A percentile compares a stretch with the other conserved stretches of the same genome.
Evolutionary conservation across 2,329 filamentous ascomycete species (phyloP).

Genomic region (Blastomyces parvus): DNA sequence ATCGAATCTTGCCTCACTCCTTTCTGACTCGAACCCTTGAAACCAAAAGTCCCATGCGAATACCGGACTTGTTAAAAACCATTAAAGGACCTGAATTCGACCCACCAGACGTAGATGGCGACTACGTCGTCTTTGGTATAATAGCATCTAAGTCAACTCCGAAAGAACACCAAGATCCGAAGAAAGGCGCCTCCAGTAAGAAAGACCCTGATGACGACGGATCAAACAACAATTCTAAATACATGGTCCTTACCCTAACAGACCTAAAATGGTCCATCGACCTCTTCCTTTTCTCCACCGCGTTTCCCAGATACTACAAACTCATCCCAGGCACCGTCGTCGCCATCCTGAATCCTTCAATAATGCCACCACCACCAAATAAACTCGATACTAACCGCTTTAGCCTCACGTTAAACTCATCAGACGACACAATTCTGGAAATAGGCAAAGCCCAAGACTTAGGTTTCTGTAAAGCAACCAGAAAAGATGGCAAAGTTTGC

Average conservation of each 20-base stretch:
- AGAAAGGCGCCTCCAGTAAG: slow-evolving; percentile 34
- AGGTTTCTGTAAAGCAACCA: slow-evolving; percentile 75
- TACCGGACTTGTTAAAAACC: slow-evolving; percentile 70
- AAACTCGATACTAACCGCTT: slow-evolving; percentile 73
- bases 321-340: slow-evolving; percentile 83
- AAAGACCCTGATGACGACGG: slow-evolving; percentile 43
- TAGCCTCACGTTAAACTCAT: slow-evolving; percentile 73
- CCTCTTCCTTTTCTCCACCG: slow-evolving; percentile 81
- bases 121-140: slow-evolving; percentile 82
- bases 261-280: slow-evolving; percentile 88
- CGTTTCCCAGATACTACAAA: slow-evolving; percentile 90
- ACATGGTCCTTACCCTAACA: slow-evolving; percentile 82
- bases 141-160: slow-evolving; percentile 83
- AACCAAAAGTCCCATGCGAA: slow-evolving; percentile 63
- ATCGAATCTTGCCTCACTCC: slow-evolving; percentile 70
- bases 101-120: slow-evolving; percentile 71
- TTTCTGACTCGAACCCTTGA: slow-evolving; percentile 68
- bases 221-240: slow-evolving; percentile 57
- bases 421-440: slow-evolving; percentile 81
- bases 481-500: slow-evolving; percentile 75
- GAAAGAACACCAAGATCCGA: slow-evolving; percentile 46
- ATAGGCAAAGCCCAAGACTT: slow-evolving; percentile 76
- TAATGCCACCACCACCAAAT: slow-evolving; percentile 75
- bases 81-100: slow-evolving; percentile 78
- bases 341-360: slow-evolving; percentile 80